Evolutionary conservation across 768 basidiomycete genomes (phyloP).

Genomic region (Clathrus columnatus): DNA sequence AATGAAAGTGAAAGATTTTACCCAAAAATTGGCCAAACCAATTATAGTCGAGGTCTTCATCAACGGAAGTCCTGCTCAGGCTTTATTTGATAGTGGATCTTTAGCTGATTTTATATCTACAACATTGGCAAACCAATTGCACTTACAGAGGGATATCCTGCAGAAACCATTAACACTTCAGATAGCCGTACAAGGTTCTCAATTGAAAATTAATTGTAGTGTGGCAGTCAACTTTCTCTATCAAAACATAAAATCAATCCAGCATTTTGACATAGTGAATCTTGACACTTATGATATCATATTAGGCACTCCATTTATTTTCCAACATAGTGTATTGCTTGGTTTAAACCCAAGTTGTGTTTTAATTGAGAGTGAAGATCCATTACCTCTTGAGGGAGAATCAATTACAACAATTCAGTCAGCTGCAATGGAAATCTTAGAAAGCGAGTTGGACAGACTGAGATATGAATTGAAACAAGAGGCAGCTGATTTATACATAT

Average conservation of each 20-base stretch:
- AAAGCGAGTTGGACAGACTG: neutral
- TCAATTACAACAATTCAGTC: neutral
- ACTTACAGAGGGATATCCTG: neutral
- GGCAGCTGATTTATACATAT: conserved; percentile 20
- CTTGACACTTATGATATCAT: conserved; percentile 30
- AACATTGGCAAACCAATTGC: conserved; percentile 24
- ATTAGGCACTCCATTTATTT: conserved; percentile 29
- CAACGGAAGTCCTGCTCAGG: conserved; percentile 25
- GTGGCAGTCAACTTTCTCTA: conserved; percentile 3
- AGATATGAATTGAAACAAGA: conserved; percentile 14
- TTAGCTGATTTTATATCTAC: conserved; percentile 34
- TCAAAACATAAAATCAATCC: neutral
- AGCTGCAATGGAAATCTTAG: neutral
- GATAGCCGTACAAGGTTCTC: conserved; percentile 10
- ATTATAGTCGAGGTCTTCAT: conserved; percentile 24
- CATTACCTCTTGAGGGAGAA: neutral
- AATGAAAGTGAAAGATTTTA: conserved; percentile 11
- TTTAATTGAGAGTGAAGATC: conserved; percentile 10
- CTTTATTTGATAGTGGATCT: conserved; percentile 31
- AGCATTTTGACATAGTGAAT: conserved; percentile 25
- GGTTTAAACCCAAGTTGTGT: conserved; percentile 14
- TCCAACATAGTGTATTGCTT: conserved; percentile 15
- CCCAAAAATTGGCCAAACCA: conserved; percentile 22
- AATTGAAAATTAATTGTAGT: conserved; percentile 5
- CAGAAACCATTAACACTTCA: conserved; percentile 9